Evolutionary conservation across 2,329 filamentous ascomycete species (phyloP).

Genomic region (Aspergillus sp.): DNA sequence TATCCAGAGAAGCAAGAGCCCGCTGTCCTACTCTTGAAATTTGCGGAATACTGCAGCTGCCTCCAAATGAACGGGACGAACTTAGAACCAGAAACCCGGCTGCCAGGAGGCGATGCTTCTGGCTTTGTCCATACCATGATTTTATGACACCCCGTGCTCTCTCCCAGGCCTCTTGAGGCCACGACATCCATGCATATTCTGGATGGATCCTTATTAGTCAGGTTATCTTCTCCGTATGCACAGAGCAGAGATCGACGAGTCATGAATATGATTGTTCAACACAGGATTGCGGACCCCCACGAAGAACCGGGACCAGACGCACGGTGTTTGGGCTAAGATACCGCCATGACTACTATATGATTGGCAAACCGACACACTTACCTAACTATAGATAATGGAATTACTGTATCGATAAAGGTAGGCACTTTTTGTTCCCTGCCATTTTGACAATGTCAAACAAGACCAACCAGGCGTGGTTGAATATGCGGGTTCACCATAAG

Average conservation of each 20-base stretch:
- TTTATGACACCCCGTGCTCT: background rate
- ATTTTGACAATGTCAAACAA: background rate
- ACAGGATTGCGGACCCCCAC: background rate
- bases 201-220: background rate
- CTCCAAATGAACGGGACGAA: no score
- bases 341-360: background rate
- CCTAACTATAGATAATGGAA: background rate
- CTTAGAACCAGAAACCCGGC: no score
- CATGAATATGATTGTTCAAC: background rate
- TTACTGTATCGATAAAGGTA: background rate
- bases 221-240: background rate
- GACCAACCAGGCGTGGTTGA: background rate
- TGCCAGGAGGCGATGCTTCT: background rate
- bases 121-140: background rate
- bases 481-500: background rate
- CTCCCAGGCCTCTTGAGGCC: background rate
- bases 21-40: no score
- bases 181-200: conserved; percentile 10
- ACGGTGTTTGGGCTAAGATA: background rate
- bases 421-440: background rate
- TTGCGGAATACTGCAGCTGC: no score
- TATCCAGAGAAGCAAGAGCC: no score
- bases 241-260: conserved; percentile 1
- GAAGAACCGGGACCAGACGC: background rate
- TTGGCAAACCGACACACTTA: background rate